Percentiles rank a stretch among this genome's conserved stretches.
Evolutionary conservation across 2,329 filamentous ascomycete genomes (phyloP).

Genomic region (Achaetomium macrosporum): DNA sequence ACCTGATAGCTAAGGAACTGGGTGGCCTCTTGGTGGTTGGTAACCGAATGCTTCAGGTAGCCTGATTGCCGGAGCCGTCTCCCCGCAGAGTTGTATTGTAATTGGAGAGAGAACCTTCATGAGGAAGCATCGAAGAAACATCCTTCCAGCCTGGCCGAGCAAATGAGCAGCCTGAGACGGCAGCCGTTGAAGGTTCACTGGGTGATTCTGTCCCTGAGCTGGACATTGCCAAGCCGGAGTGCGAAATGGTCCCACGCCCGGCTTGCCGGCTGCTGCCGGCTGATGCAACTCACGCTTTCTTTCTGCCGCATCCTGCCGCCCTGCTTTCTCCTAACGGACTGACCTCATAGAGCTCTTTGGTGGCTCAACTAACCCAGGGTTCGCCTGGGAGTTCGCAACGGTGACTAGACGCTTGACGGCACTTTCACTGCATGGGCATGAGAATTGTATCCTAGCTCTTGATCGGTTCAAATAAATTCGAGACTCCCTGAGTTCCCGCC

Average conservation of each 20-base stretch:
- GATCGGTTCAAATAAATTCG: background rate
- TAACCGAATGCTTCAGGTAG: too few relatives aligned
- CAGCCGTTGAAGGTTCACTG: background rate
- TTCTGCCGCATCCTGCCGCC: background rate
- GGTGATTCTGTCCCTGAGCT: background rate
- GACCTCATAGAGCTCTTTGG: background rate
- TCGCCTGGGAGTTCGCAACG: too few relatives aligned
- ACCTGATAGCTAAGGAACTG: too few relatives aligned
- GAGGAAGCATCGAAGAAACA: constrained; percentile 13
- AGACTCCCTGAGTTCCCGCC: background rate
- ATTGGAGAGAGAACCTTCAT: too few relatives aligned
- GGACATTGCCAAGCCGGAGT: background rate
- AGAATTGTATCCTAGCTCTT: too few relatives aligned
- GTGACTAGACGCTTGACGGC: too few relatives aligned
- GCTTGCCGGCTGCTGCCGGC: background rate
- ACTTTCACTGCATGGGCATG: too few relatives aligned
- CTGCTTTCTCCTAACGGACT: background rate
- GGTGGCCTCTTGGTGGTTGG: too few relatives aligned
- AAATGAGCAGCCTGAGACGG: constrained; percentile 11
- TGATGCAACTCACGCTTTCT: background rate
- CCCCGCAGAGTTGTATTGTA: too few relatives aligned
- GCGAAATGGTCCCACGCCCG: too few relatives aligned
- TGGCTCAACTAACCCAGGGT: too few relatives aligned
- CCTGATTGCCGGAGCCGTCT: too few relatives aligned
- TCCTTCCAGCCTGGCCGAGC: background rate